A percentile compares a stretch with the other conserved stretches of the same genome.
Evolutionary conservation across 2,329 filamentous ascomycete species (phyloP).

Genomic region (Colletotrichum zoysiae): DNA sequence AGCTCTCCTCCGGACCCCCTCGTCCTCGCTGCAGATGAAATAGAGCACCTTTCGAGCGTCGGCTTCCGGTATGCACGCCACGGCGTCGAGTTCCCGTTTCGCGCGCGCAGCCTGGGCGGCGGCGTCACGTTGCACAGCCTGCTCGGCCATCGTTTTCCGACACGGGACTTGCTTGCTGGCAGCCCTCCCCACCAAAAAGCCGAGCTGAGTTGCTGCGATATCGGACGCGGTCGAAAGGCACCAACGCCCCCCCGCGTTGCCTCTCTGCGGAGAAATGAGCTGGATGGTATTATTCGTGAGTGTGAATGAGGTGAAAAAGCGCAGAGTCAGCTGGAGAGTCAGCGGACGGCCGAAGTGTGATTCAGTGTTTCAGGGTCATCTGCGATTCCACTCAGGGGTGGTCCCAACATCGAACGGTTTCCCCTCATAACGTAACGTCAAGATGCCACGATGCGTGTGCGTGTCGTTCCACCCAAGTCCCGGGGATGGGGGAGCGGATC

Average conservation of each 20-base stretch:
- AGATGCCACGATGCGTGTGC: background rate
- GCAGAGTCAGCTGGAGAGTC: background rate
- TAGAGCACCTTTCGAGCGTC: conserved; percentile 14
- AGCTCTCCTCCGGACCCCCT: background rate
- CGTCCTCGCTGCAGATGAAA: conserved; percentile 3
- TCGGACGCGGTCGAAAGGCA: background rate
- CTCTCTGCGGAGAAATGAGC: background rate
- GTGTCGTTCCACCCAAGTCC: background rate
- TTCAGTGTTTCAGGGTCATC: background rate
- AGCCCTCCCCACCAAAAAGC: too few species aligned
- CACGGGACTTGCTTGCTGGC: background rate
- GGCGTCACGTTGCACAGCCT: background rate
- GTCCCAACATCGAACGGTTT: background rate
- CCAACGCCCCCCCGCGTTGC: too few species aligned
- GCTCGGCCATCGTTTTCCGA: background rate
- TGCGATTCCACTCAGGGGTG: background rate
- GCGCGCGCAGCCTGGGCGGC: background rate
- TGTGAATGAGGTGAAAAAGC: background rate
- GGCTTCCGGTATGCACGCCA: conserved; percentile 15
- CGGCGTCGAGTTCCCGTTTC: conserved; percentile 3
- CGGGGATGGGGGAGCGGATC: background rate
- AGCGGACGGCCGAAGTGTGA: background rate
- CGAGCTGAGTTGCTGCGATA: background rate
- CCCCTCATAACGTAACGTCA: background rate
- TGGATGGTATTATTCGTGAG: too few species aligned